These are phyloP conservation scores for Annulohypoxylon stygium DNA, from an alignment of 495 filamentous ascomycete species.

Conservation along the genomic window DNA sequence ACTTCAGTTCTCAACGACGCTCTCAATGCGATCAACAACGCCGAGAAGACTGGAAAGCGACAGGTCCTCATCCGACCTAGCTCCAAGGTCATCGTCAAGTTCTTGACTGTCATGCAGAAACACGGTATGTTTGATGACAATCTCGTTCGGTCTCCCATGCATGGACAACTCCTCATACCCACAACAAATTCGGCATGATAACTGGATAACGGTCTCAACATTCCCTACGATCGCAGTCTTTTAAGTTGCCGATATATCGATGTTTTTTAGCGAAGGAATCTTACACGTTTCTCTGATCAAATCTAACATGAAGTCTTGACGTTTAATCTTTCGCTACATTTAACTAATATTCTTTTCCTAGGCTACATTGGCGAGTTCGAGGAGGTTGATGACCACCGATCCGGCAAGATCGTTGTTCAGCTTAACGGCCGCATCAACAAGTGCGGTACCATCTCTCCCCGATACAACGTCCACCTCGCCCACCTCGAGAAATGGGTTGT, in stretches of 20 bases:
- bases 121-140: slow-evolving; percentile 80
- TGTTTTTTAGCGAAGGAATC: slow-evolving; percentile 72
- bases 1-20: slow-evolving; percentile 99
- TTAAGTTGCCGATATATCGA: slow-evolving; percentile 98
- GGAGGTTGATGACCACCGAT: slow-evolving; percentile 99
- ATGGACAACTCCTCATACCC: slow-evolving; percentile 3
- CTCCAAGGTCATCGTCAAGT: slow-evolving; percentile 99
- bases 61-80: slow-evolving; percentile 96
- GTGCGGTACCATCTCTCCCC: slow-evolving; percentile 97
- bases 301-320: slow-evolving; percentile 72
- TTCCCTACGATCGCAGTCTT: slow-evolving; percentile 89
- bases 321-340: slow-evolving; percentile 94
- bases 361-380: slow-evolving; percentile 99
- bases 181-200: slow-evolving; percentile 87
- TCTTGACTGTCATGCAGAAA: slow-evolving; percentile 97
- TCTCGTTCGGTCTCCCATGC: neutral
- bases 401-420: slow-evolving; percentile 63
- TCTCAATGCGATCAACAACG: slow-evolving; percentile 99
- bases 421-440: slow-evolving; percentile 88
- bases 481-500: slow-evolving; percentile 99
- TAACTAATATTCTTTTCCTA: slow-evolving; percentile 68
- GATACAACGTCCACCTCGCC: slow-evolving; percentile 97
- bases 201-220: slow-evolving; percentile 94
- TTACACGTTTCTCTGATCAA: slow-evolving; percentile 91
- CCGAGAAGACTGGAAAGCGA: slow-evolving; percentile 98